These are phyloP conservation scores for Raphidocelis subcapitata DNA, from an alignment of 139 green algal species.

Conservation along the genomic window DNA sequence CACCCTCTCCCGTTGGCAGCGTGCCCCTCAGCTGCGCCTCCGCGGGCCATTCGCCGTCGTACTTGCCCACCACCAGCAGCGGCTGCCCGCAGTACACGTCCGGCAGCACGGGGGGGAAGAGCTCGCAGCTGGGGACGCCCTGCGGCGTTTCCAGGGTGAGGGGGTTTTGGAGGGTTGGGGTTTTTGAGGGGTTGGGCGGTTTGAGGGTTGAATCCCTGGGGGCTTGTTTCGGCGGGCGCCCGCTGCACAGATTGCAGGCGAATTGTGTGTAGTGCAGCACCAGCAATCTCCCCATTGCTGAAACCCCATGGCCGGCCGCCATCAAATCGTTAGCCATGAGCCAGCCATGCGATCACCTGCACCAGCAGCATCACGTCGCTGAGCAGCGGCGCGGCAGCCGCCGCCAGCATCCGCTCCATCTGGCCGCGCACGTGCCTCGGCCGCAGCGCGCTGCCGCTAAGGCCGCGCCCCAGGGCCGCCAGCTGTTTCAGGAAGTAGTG, in stretches of 20 bases:
- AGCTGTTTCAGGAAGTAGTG: constrained; percentile 70
- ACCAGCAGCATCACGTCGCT: constrained; percentile 27
- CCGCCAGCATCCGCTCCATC: constrained; percentile 57
- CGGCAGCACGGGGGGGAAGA: constrained; percentile 63
- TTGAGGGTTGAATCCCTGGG: too few species aligned
- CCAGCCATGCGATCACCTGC: background rate
- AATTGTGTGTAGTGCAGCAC: too few species aligned
- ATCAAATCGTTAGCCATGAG: too few species aligned
- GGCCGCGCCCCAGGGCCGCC: constrained; percentile 46
- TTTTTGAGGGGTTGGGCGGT: too few species aligned
- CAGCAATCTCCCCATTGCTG: too few species aligned
- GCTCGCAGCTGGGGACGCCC: constrained; percentile 36
- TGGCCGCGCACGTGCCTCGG: constrained; percentile 40
- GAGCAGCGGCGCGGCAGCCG: constrained; percentile 44
- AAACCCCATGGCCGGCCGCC: too few species aligned
- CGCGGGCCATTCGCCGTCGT: constrained; percentile 41
- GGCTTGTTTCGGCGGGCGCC: too few species aligned
- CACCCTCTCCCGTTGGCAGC: constrained; percentile 39
- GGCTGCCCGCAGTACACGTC: constrained; percentile 63
- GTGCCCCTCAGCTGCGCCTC: constrained; percentile 41
- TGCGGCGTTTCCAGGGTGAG: background rate
- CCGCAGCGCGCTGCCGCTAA: constrained; percentile 53
- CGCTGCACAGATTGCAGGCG: too few species aligned
- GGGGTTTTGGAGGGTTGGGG: too few species aligned
- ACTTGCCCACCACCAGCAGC: constrained; percentile 64